phyloP scores from a whole-genome alignment of 176 grass and related monocot genomes.

The bread wheat (Triticum aestivum) region DNA sequence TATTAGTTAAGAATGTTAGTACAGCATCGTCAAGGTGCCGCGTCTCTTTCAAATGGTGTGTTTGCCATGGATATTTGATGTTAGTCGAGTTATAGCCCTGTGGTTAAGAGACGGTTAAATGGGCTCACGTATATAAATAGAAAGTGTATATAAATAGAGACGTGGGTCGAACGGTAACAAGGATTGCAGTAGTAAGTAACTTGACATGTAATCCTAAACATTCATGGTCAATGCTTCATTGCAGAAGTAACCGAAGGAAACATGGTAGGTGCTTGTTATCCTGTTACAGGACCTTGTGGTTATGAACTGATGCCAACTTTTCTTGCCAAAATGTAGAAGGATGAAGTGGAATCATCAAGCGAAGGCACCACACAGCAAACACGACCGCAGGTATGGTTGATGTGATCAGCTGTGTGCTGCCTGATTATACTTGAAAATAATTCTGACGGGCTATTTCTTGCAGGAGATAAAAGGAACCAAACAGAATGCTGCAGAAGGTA shows the following conservation, averaged over 20 bases:
- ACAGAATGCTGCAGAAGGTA: conserved; percentile 45
- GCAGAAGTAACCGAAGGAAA: conserved; percentile 2
- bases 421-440: neutral
- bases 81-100: neutral
- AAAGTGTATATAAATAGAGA: conserved; percentile 23
- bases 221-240: neutral
- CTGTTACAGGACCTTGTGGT: neutral
- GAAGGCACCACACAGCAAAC: conserved; percentile 33
- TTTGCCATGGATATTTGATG: neutral
- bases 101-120: neutral
- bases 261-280: conserved; percentile 26
- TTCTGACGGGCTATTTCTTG: conserved; percentile 5
- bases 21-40: neutral
- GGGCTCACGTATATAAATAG: conserved; percentile 1
- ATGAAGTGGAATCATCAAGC: conserved; percentile 42
- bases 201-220: neutral
- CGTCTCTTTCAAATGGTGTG: neutral
- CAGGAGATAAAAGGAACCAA: conserved; percentile 31
- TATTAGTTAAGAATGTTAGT: conserved; percentile 17
- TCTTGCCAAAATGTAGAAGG: conserved; percentile 38
- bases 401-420: conserved; percentile 2
- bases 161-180: neutral
- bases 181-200: neutral
- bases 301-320: conserved; percentile 1
- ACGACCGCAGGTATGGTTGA: conserved; percentile 37